These are phyloP conservation scores for Dendrostoma leiphaemia DNA, from an alignment of 2,329 filamentous ascomycete genomes.

Conservation along the genomic window DNA sequence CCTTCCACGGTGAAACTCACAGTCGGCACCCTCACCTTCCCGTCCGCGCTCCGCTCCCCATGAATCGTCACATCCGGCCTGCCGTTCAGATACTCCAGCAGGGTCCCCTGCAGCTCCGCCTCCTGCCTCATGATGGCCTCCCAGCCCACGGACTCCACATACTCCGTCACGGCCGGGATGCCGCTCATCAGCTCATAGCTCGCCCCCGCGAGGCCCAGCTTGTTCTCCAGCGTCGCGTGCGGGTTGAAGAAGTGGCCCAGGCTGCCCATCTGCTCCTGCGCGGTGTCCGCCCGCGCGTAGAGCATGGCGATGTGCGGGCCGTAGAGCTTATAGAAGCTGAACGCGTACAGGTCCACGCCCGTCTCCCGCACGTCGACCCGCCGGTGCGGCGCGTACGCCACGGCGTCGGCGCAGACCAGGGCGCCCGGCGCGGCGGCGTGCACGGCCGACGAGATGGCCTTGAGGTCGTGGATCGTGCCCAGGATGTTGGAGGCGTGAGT, in stretches of 20 bases:
- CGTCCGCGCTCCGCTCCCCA: conserved; percentile 50
- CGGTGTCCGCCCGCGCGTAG: conserved; percentile 56
- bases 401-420: conserved; percentile 71
- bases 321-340: conserved; percentile 82
- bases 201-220: conserved; percentile 65
- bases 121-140: conserved; percentile 54
- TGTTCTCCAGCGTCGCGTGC: conserved; percentile 57
- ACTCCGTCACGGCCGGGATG: conserved; percentile 60
- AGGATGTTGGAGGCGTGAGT: conserved; percentile 75
- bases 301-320: conserved; percentile 72
- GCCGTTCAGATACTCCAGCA: conserved; percentile 55
- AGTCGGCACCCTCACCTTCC: conserved; percentile 54
- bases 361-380: conserved; percentile 65
- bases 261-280: conserved; percentile 54
- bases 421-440: conserved; percentile 49
- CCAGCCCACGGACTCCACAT: conserved; percentile 50
- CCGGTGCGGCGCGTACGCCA: conserved; percentile 74
- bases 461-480: conserved; percentile 66
- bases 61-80: conserved; percentile 51
- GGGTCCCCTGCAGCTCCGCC: conserved; percentile 49
- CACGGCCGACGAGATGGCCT: conserved; percentile 52
- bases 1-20: conserved; percentile 61
- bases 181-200: conserved; percentile 69
- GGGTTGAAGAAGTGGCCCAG: conserved; percentile 68
- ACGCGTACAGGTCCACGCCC: conserved; percentile 74